Evolutionary conservation across 805 yeast genomes (phyloP).

Genomic region (Candida mattraensis): DNA sequence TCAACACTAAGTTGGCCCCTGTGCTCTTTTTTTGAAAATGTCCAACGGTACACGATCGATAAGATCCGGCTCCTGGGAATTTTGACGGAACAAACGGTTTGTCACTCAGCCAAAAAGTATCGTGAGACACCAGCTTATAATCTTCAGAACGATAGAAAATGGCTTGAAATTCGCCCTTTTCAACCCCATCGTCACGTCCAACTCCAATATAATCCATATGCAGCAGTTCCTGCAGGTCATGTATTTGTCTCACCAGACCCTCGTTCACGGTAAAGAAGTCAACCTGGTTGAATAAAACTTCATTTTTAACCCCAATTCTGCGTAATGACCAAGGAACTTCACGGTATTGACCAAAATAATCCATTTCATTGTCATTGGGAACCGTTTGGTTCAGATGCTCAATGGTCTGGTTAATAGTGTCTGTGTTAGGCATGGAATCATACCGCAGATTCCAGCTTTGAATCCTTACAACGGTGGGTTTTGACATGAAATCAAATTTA

Average conservation of each 20-base stretch:
- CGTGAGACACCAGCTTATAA: conserved; percentile 40
- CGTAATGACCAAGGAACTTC: conserved; percentile 38
- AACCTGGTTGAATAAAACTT: conserved; percentile 34
- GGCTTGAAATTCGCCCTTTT: conserved; percentile 52
- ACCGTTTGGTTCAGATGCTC: conserved; percentile 17
- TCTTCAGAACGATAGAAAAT: conserved; percentile 40
- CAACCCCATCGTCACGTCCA: conserved; percentile 54
- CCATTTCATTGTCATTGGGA: conserved; percentile 24
- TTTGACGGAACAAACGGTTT: conserved; percentile 55
- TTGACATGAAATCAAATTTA: no score
- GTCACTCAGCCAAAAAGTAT: conserved; percentile 52
- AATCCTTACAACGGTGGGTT: no score
- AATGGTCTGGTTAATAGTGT: conserved; percentile 25
- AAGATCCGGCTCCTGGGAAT: conserved; percentile 41
- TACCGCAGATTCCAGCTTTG: conserved; percentile 33
- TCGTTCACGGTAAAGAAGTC: conserved; percentile 48
- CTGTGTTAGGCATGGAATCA: conserved; percentile 25
- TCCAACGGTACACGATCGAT: conserved; percentile 41
- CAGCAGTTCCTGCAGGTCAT: conserved; percentile 39
- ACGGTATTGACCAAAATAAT: conserved; percentile 26
- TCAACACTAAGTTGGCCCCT: conserved; percentile 36
- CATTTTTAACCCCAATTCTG: conserved; percentile 36
- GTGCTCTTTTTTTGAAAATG: conserved; percentile 31
- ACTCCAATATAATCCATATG: conserved; percentile 44
- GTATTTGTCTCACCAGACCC: conserved; percentile 45